Evolutionary conservation across 2,329 filamentous ascomycete genomes (phyloP), one percentile per base, ranked within the genome.

Genomic region (Penicillium sp.): DNA sequence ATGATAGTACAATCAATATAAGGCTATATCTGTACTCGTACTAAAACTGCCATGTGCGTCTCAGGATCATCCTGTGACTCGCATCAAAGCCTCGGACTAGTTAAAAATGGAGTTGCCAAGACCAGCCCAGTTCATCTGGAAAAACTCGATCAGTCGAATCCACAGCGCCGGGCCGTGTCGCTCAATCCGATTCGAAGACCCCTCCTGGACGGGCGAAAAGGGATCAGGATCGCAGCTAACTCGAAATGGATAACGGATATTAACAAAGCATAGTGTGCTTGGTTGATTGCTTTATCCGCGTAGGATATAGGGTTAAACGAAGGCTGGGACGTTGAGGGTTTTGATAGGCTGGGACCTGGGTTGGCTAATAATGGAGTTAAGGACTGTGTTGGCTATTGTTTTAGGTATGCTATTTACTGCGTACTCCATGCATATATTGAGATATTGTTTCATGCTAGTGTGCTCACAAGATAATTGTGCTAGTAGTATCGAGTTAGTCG

Each of bases 91-190:
- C 13, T 13, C 13, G 8, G 10, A 47, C 15, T 0, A 15, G 27
- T 19, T 5, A 31, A 33, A 47, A 47, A 33, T 33, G n/a, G n/a
- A 33, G 44, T 7, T n/a, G 42, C 27, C 13, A 23, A 35, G n/a
- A 19, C 29, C 27, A 42, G 17, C 21, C 45, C 27, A 50, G 21
- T 29, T 41, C 4, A 8, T 44, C n/a, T 15, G 53, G 48, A 39
- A 52, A 50, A 45, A 55, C 23, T 52, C 48, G 53, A 52, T 33
- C 31, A 41, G 41, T 53, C 49, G 12, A 53, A 53, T 53, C 41
- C 54, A 47, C 49, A 21, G 15, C 36, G 10, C 41, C 33, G 54
- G 54, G 41, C 25, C 33, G 33, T 8, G 15, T 44, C n/a, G 19
- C 19, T 25, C n/a, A 19, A 51, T 55, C 52, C 52, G 35, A 55